A percentile compares a stretch with the other conserved stretches of the same genome.
phyloP scores from a whole-genome alignment of 805 yeast genomes.

The Wickerhamomyces pijperi region DNA sequence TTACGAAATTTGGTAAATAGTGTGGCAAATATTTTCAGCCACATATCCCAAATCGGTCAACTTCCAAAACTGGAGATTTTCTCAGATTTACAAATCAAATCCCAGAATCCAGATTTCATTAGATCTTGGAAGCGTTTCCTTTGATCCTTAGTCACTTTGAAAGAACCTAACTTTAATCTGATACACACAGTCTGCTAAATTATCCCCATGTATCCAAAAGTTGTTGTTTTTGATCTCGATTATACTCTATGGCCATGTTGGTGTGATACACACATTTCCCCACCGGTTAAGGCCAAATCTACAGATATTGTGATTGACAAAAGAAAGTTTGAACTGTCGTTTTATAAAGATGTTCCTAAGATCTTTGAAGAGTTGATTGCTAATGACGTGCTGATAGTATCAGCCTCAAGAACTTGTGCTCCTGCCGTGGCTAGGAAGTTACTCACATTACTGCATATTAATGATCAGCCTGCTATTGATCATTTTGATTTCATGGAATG shows the following conservation, averaged over 20 bases:
- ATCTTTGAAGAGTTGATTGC: slow-evolving; percentile 43
- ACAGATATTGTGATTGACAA: slow-evolving; percentile 34
- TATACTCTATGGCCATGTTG: slow-evolving; percentile 77
- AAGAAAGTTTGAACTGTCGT: slow-evolving; percentile 40
- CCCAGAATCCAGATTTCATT: neutral
- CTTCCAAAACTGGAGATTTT: too few species aligned
- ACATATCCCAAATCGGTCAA: too few species aligned
- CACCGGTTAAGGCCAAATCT: slow-evolving; percentile 35
- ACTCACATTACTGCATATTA: slow-evolving; percentile 40
- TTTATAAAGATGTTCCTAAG: slow-evolving; percentile 59
- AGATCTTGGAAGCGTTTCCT: too few species aligned
- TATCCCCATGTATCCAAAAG: slow-evolving; percentile 30
- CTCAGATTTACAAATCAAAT: too few species aligned
- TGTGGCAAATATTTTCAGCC: neutral
- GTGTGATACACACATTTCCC: slow-evolving; percentile 65
- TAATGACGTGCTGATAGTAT: slow-evolving; percentile 39
- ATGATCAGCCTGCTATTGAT: slow-evolving; percentile 37
- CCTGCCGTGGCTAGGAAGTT: slow-evolving; percentile 68
- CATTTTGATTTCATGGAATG: slow-evolving; percentile 53
- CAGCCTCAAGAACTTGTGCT: slow-evolving; percentile 73
- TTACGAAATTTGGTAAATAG: neutral
- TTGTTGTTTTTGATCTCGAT: slow-evolving; percentile 65
- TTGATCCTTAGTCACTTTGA: too few species aligned
- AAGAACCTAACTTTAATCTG: too few species aligned
- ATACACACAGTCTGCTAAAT: too few species aligned